A percentile compares a stretch with the other conserved stretches of the same genome.
phyloP scores from a whole-genome alignment of 768 basidiomycete genomes.

The Hebeloma cylindrosporum region DNA sequence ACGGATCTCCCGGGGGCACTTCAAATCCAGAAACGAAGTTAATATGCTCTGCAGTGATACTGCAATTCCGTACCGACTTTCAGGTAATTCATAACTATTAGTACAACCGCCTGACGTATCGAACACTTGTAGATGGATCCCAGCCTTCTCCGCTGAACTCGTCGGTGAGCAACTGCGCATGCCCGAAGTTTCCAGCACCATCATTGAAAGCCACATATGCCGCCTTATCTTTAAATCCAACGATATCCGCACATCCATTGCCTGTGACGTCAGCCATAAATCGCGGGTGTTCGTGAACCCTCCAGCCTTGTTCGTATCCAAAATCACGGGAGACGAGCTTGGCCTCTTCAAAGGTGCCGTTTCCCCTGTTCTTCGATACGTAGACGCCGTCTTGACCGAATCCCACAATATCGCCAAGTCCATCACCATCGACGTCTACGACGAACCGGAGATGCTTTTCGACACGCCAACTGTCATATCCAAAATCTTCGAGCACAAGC shows the following conservation, averaged over 20 bases:
- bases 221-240: constrained; percentile 15
- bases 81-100: no score
- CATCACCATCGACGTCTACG: constrained; percentile 3
- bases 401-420: constrained; percentile 4
- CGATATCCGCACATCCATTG: constrained; percentile 11
- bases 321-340: not conserved
- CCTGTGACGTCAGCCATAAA: constrained; percentile 17
- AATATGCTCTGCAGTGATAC: no score
- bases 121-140: no score
- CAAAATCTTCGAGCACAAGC: constrained; percentile 4
- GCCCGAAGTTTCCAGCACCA: constrained; percentile 2
- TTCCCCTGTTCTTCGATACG: not conserved
- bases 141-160: no score
- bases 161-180: no score
- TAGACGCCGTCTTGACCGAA: constrained; percentile 5
- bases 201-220: constrained; percentile 17
- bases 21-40: no score
- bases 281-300: constrained; percentile 14
- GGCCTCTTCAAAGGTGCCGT: constrained; percentile 2
- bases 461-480: constrained; percentile 5
- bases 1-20: no score
- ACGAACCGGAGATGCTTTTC: constrained; percentile 10
- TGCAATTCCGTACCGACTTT: no score
- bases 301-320: constrained; percentile 12
- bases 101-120: no score